Conservation (phyloP, 495 filamentous ascomycete genomes). For the Aspergillus kassunensis region DNA sequence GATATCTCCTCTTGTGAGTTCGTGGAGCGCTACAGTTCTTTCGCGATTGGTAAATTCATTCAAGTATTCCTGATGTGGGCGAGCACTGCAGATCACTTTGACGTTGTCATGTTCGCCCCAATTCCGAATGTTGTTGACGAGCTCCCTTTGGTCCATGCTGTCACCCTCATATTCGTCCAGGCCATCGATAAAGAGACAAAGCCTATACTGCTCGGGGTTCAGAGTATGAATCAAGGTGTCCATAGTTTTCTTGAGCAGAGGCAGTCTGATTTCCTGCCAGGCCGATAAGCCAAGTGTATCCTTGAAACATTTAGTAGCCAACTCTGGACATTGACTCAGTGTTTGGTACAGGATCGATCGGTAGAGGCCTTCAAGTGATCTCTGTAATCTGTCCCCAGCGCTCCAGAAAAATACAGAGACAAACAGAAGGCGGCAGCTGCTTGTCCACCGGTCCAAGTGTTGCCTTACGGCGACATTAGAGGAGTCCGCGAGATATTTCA, state of each 20-base stretch:
- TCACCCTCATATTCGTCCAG: not conserved
- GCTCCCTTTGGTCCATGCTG: not conserved
- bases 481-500: not conserved
- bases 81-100: not conserved
- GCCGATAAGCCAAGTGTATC: not conserved
- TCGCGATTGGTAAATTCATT: not conserved
- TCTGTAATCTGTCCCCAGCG: not conserved
- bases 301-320: not conserved
- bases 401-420: slow-evolving; percentile 7
- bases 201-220: not conserved
- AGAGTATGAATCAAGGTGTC: not conserved
- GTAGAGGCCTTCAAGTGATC: slow-evolving; percentile 21
- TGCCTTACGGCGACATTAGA: not conserved
- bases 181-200: not conserved
- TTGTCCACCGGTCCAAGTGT: not conserved
- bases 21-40: not conserved
- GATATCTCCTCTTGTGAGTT: not conserved
- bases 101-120: not conserved
- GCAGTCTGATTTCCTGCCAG: not conserved
- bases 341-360: not conserved
- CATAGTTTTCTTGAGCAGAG: not conserved
- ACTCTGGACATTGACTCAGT: not conserved
- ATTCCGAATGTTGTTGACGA: not conserved
- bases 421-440: not conserved
- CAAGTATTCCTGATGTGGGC: not conserved